Evolutionary conservation across 108 stramenopile species (phyloP), one percentile per base, ranked within the genome.

Genomic region (Tribonema minus): DNA sequence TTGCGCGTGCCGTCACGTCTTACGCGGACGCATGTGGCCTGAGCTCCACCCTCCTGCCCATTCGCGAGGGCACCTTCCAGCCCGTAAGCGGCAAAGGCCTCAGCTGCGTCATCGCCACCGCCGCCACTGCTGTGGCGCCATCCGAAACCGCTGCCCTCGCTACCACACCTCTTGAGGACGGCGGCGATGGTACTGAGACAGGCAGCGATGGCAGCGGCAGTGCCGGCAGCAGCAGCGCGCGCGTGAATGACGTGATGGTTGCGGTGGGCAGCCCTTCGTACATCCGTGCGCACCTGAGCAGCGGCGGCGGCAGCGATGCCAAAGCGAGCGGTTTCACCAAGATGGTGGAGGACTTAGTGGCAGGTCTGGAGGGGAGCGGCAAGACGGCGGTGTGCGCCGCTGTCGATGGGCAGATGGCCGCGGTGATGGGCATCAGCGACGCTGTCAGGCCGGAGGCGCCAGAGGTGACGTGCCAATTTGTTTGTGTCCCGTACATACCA

Each of bases 401-500:
- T 15, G 33, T 74, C 29, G 79, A 80, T 1, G 72, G 88, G 1
- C 67, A 70, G 3, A 83, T 88, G 3, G 84, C 86, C 31, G 94
- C 89, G 6, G 81, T 94, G 1, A 68, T 98, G 15, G 95, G 91
- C 0, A 80, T 98, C 64, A 81, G 87, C 7, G 98, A 99, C 81
- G 74, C 91, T 35, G 82, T 87, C 25, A 93, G 40, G 91, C 95
- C 77, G 82, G 67, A 0, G 2, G 67, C 32, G 3, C 1, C 26
- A 0, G 3, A 36, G 67, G 67, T 29, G 29, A 1, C 26, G 67
- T 26, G 38, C n/a, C 32, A 67, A n/a, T n/a, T n/a, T n/a, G n/a
- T n/a, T n/a, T n/a, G n/a, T n/a, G n/a, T n/a, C n/a, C n/a, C n/a
- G n/a, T n/a, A n/a, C n/a, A n/a, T n/a, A n/a, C n/a, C n/a, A n/a